Conservation (phyloP, 2,329 filamentous ascomycete species). For the Torrubiellomyces zombiae region DNA sequence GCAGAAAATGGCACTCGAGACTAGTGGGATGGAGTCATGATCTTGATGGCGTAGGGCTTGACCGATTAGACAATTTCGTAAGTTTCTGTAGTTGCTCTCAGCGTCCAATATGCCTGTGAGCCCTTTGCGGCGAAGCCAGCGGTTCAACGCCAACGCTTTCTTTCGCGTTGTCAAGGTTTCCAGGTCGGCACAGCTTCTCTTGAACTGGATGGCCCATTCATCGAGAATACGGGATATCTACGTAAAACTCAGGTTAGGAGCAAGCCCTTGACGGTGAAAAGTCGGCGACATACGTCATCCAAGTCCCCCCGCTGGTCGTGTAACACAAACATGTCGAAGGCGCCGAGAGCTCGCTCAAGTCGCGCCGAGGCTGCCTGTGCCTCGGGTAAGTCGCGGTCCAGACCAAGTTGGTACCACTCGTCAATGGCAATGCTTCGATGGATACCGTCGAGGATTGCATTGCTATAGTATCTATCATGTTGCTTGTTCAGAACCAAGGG, state of each 20-base stretch:
- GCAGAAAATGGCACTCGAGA: constrained; percentile 78
- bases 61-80: constrained; percentile 80
- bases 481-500: background rate
- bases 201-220: constrained; percentile 40
- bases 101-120: constrained; percentile 54
- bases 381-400: constrained; percentile 6
- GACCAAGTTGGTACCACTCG: constrained; percentile 44
- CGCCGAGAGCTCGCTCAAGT: constrained; percentile 60
- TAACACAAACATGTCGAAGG: constrained; percentile 81
- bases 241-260: background rate
- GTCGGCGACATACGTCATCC: constrained; percentile 38
- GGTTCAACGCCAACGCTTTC: constrained; percentile 51
- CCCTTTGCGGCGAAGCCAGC: constrained; percentile 51
- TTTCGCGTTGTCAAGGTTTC: constrained; percentile 40
- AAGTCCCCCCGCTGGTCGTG: constrained; percentile 58
- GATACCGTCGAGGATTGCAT: constrained; percentile 58
- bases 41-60: constrained; percentile 55
- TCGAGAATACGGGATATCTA: constrained; percentile 52
- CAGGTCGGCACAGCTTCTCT: constrained; percentile 32
- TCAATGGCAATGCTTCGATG: constrained; percentile 66
- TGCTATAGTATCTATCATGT: constrained; percentile 50
- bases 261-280: background rate
- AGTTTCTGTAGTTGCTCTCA: constrained; percentile 52
- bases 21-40: constrained; percentile 70
- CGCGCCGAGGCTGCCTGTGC: constrained; percentile 21